Evolutionary conservation across 1,284 basidiomycete genomes (phyloP).

Genomic region (Sporisorium sorghi): DNA sequence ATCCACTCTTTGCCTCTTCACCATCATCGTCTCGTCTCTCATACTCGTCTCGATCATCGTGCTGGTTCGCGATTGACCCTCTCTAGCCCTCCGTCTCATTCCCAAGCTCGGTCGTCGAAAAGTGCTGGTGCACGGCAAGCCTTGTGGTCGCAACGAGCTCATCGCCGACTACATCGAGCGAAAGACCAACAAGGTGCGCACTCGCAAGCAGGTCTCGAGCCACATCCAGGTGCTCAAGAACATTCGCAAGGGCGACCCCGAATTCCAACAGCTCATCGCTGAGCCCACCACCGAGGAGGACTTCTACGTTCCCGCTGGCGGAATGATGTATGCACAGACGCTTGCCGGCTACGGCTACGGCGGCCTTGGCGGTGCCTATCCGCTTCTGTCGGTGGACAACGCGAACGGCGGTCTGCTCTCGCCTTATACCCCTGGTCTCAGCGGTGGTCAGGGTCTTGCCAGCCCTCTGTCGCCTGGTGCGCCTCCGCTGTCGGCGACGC

Average conservation of each 20-base stretch:
- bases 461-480: constrained; percentile 49
- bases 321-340: constrained; percentile 68
- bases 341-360: constrained; percentile 67
- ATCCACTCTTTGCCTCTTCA: neutral
- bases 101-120: constrained; percentile 72
- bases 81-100: constrained; percentile 70
- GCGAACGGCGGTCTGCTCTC: constrained; percentile 47
- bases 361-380: constrained; percentile 57
- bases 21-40: constrained; percentile 7
- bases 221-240: constrained; percentile 70
- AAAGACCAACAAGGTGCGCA: constrained; percentile 69
- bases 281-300: constrained; percentile 67
- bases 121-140: constrained; percentile 72
- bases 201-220: constrained; percentile 69
- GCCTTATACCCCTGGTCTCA: constrained; percentile 54
- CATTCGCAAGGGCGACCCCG: constrained; percentile 68
- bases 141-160: constrained; percentile 73
- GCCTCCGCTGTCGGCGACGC: constrained; percentile 58
- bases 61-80: constrained; percentile 25
- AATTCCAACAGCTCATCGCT: constrained; percentile 68
- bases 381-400: constrained; percentile 47
- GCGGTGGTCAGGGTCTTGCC: constrained; percentile 36
- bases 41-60: neutral
- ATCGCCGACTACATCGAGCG: constrained; percentile 72
- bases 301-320: constrained; percentile 69